Evolutionary conservation across 495 filamentous ascomycete genomes (phyloP).

Genomic region (Friedmanniomyces simplex): DNA sequence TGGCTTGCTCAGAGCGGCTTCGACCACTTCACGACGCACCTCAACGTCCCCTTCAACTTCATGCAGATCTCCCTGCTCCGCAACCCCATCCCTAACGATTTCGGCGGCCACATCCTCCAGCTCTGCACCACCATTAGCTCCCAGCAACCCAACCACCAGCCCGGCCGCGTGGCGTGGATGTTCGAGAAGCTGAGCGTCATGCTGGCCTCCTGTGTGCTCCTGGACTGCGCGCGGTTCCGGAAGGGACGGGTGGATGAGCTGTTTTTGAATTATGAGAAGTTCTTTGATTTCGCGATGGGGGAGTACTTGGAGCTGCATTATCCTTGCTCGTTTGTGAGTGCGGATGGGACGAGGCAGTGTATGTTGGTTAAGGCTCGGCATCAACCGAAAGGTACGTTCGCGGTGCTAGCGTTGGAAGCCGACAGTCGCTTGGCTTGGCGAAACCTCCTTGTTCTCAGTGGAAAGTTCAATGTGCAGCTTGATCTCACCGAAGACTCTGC

Average conservation of each 20-base stretch:
- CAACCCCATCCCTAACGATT: constrained; percentile 39
- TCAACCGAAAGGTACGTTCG: constrained; percentile 29
- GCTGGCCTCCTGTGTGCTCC: constrained; percentile 45
- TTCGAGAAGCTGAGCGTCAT: constrained; percentile 41
- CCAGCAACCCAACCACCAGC: constrained; percentile 20
- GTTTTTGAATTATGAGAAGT: constrained; percentile 30
- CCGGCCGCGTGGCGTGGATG: constrained; percentile 28
- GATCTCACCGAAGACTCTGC: no score
- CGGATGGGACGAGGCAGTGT: constrained; percentile 28
- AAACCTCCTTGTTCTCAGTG: no score
- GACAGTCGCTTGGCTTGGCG: no score
- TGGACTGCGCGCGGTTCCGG: constrained; percentile 38
- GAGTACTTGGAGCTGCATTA: constrained; percentile 40
- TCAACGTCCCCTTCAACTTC: constrained; percentile 48
- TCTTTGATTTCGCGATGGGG: constrained; percentile 37
- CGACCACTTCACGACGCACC: constrained; percentile 44
- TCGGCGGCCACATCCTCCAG: constrained; percentile 44
- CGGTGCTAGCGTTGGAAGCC: no score
- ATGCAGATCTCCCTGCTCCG: constrained; percentile 38
- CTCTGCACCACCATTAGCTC: constrained; percentile 39
- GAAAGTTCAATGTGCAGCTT: no score
- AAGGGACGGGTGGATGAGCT: constrained; percentile 20
- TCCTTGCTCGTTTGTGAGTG: constrained; percentile 37
- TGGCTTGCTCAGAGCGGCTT: constrained; percentile 32
- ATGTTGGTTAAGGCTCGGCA: constrained; percentile 38